Base-by-base conservation (phyloP, 179 eudicot genomes). In the Spergularia azorica region DNA sequence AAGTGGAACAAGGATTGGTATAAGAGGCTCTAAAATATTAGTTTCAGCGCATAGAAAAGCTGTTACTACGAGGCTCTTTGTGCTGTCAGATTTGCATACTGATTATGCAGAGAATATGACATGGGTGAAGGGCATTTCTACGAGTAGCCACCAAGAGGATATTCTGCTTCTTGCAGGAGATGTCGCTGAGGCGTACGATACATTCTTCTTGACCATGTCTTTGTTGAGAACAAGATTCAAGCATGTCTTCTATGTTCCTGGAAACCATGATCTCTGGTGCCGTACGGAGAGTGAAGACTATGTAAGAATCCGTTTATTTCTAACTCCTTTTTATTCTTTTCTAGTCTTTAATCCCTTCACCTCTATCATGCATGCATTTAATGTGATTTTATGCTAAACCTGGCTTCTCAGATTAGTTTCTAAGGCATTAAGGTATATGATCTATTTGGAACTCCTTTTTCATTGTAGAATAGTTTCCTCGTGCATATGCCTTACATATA, bases 251-350 rank as follows among this genome's bases (percentile, higher is more conserved):
- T 90, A 66, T 76, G 94, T 90, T 65, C 94, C 92, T 61, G 94
- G 94, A 39, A 90, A 90, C 81, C 94, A 90, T 83, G 94, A 90
- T 80, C 88, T 90, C 56, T 90, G 94, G 94, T 87, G 89, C 78
- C 92, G 94, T 9, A 55, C 79, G 55, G 89, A 87, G 76, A 75
- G 75, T 58, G 86, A 83, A 71, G 57, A 72, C 36, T 81, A 76
- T 77, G 91, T 87, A 88, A 85, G 91, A 63, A 76, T 14, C 46
- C 9, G 3, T 15, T 13, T 70, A 36, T 62, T 63, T 10, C 70
- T 63, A 18, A 4, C 65, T 58, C 46, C 57, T 73, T 48, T 63
- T 65, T 52, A 16, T 21, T 41, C 36, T 51, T 18, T 41, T 59
- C 9, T 32, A 15, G 62, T 75, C 51, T 60, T 58, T 58, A 15